Percentiles rank a stretch among this genome's conserved stretches.
These are phyloP conservation scores for Termitomyces sp. DNA, from an alignment of 768 basidiomycete genomes.

Conservation along the genomic window DNA sequence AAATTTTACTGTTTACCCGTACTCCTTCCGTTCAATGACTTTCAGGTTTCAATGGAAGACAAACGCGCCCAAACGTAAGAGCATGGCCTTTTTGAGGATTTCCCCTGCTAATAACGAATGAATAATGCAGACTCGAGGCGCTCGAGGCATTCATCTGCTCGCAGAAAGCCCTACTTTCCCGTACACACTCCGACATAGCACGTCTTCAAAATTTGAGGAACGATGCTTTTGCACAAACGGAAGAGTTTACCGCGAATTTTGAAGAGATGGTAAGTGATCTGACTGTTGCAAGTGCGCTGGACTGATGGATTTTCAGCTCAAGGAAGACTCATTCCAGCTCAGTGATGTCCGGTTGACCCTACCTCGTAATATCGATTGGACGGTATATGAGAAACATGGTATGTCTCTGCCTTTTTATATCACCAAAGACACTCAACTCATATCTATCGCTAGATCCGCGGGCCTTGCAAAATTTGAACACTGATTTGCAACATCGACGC, in stretches of 20 bases:
- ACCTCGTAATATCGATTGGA: conserved; percentile 58
- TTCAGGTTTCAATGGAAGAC: conserved; percentile 27
- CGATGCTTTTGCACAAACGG: conserved; percentile 30
- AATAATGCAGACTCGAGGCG: conserved; percentile 48
- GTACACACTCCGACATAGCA: conserved; percentile 60
- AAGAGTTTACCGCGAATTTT: conserved; percentile 25
- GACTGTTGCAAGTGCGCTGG: not conserved
- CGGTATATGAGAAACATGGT: conserved; percentile 54
- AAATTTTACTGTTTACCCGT: not conserved
- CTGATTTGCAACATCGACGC: conserved; percentile 28
- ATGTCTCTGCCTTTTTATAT: conserved; percentile 14
- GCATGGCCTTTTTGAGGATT: not conserved
- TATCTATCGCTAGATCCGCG: conserved; percentile 40
- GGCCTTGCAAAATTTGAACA: conserved; percentile 44
- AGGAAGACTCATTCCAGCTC: conserved; percentile 23
- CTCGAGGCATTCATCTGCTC: conserved; percentile 61
- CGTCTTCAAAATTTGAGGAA: conserved; percentile 42
- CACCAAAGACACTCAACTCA: not conserved
- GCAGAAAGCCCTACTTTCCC: conserved; percentile 54
- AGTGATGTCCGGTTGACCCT: conserved; percentile 40
- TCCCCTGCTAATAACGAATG: not conserved
- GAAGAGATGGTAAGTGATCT: conserved; percentile 26
- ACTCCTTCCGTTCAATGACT: conserved; percentile 14
- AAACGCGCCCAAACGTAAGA: conserved; percentile 34
- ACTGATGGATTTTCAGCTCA: conserved; percentile 2